Base-by-base conservation (phyloP, 306 rosid species). In the Astragalus membranaceus region DNA sequence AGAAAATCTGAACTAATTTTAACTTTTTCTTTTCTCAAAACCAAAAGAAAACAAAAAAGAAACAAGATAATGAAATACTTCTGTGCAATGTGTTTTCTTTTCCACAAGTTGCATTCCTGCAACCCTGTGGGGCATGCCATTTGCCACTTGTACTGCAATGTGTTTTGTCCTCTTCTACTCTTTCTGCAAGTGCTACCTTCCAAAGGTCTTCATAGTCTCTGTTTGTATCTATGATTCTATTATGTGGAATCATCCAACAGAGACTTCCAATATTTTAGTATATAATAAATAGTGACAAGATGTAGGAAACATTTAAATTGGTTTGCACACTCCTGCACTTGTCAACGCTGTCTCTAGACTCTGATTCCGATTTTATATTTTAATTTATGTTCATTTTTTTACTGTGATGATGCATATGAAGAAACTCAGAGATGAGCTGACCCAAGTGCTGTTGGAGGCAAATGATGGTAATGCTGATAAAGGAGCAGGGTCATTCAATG, bases 391-490 rank as follows among this genome's bases (percentile, higher is more conserved):
- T 70, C 55, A 20, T 37, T 16, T 60, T 79, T 26, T 74, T 68
- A 39, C 39, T 54, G 36, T 36, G 62, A 20, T 68, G 73, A 60
- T 82, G 79, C 56, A 67, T 82, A 72, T 52, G 80, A 69, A 82
- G 92, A 85, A 84, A 89, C 92, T 92, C 57, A 82, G 88, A 68
- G 96, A 92, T 71, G 98, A 92, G 83, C 80, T 92, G 56, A 78
- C 85, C 6, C 82, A 86, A 77, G 95, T 87, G 16, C 79, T 92
- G 10, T 57, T 83, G 33, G 96, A 89, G 76, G 89, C 88, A 37
- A 85, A 77, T 62, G 89, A 79, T 1, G 85, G 79, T 44, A 72
- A 70, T 66, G 73, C 74, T 67, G 32, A 78, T n/a, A 91, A 85
- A 69, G 89, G 81, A 51, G 79, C 75, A 4, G 87, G 65, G 61